phyloP scores from a whole-genome alignment of 768 basidiomycete genomes.

The Strobilomyces dryophilus region DNA sequence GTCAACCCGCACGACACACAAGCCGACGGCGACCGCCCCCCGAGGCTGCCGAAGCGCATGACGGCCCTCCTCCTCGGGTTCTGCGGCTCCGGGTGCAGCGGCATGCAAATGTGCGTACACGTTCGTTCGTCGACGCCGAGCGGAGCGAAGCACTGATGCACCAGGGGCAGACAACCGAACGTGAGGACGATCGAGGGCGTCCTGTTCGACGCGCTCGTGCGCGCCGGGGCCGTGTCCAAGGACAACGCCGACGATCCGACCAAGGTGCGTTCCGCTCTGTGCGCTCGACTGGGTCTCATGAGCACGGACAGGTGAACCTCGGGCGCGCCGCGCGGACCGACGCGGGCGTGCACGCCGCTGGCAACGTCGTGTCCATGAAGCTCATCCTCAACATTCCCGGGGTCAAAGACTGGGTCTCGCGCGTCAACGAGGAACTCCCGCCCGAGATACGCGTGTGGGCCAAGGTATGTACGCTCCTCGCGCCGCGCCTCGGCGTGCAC shows the following conservation, averaged over 20 bases:
- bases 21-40: constrained; percentile 31
- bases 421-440: constrained; percentile 86
- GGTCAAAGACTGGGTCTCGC: constrained; percentile 60
- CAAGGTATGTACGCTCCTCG: constrained; percentile 57
- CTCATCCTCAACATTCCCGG: constrained; percentile 78
- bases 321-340: constrained; percentile 93
- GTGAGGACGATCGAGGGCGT: constrained; percentile 85
- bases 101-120: constrained; percentile 89
- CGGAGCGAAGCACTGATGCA: too few relatives aligned
- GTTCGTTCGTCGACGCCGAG: not conserved
- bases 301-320: constrained; percentile 59
- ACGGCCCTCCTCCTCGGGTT: constrained; percentile 86
- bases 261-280: constrained; percentile 50
- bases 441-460: constrained; percentile 92
- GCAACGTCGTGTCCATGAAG: constrained; percentile 90
- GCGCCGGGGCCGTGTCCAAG: constrained; percentile 87
- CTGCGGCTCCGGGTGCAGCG: constrained; percentile 86
- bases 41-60: constrained; percentile 76
- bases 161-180: constrained; percentile 52
- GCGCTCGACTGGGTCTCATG: not conserved
- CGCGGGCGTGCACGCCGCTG: constrained; percentile 95
- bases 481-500: not conserved
- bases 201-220: constrained; percentile 82
- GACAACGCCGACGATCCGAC: constrained; percentile 90
- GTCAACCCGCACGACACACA: constrained; percentile 1